A percentile compares a stretch with the other conserved stretches of the same genome.
Conservation (phyloP, 2,329 filamentous ascomycete genomes). For the Metarhizium brunneum region DNA sequence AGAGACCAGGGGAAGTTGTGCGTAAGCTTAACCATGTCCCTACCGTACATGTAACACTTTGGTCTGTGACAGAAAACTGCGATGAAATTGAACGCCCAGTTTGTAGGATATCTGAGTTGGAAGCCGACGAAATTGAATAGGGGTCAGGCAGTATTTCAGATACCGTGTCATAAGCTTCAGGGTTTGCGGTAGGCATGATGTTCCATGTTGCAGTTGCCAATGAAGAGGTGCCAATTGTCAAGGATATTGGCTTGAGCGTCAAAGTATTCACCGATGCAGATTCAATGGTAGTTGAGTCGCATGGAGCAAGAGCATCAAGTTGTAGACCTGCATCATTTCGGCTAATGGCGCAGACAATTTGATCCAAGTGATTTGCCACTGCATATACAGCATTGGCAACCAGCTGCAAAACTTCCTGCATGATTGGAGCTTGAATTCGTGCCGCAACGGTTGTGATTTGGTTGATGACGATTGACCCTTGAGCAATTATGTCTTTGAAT, state of each 20-base stretch:
- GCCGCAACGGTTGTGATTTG: conserved; percentile 8
- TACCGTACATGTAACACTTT: background rate
- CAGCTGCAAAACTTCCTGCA: conserved; percentile 13
- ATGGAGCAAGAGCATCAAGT: conserved; percentile 11
- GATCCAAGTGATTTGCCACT: conserved; percentile 9
- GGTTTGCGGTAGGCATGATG: background rate
- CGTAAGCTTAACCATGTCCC: background rate
- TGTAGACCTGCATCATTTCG: conserved; percentile 5
- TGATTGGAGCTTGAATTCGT: conserved; percentile 4
- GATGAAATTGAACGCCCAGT: background rate
- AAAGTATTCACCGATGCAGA: conserved; percentile 2
- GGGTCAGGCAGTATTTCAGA: background rate
- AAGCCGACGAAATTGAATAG: background rate
- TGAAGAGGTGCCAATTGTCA: background rate
- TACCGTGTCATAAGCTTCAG: background rate
- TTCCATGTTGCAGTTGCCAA: background rate
- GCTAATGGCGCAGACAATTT: conserved; percentile 12
- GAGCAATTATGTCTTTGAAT: conserved; percentile 9
- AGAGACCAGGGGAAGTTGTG: background rate
- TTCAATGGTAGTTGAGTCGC: conserved; percentile 4
- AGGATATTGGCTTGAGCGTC: conserved; percentile 1
- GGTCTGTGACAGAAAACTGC: background rate
- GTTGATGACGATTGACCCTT: conserved; percentile 13
- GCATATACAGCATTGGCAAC: conserved; percentile 11
- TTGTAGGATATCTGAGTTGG: background rate